Conservation (phyloP, 768 basidiomycete species). For the Tulasnella sp. region DNA sequence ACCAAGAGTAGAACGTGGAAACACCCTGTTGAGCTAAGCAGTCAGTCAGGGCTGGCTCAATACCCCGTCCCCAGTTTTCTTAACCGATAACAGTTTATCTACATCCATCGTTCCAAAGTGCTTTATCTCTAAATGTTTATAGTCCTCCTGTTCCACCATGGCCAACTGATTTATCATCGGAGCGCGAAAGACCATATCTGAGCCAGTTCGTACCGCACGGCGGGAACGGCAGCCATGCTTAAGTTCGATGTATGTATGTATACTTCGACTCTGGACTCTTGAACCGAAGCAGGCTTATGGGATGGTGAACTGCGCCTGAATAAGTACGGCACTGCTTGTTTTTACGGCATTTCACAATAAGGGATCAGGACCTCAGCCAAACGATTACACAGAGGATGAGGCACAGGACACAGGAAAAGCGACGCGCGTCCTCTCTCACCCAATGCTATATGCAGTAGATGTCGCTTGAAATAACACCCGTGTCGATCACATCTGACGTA, state of each 20-base stretch:
- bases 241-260: too few relatives aligned
- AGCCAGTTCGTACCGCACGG: too few relatives aligned
- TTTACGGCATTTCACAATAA: not conserved
- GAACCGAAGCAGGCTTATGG: not conserved
- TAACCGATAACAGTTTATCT: not conserved
- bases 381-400: not conserved
- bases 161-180: too few relatives aligned
- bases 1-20: constrained; percentile 4
- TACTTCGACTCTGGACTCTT: too few relatives aligned
- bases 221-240: too few relatives aligned
- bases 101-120: not conserved
- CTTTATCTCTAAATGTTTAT: too few relatives aligned
- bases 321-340: not conserved
- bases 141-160: too few relatives aligned
- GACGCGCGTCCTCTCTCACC: not conserved
- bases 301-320: too few relatives aligned
- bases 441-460: not conserved
- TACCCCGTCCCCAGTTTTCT: too few relatives aligned
- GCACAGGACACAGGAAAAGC: not conserved
- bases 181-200: too few relatives aligned
- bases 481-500: not conserved
- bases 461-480: not conserved
- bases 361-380: not conserved
- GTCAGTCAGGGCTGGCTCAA: too few relatives aligned
- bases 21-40: not conserved